Evolutionary conservation across 2,329 filamentous ascomycete species (phyloP).

Genomic region (Clarireedia homoeocarpa): DNA sequence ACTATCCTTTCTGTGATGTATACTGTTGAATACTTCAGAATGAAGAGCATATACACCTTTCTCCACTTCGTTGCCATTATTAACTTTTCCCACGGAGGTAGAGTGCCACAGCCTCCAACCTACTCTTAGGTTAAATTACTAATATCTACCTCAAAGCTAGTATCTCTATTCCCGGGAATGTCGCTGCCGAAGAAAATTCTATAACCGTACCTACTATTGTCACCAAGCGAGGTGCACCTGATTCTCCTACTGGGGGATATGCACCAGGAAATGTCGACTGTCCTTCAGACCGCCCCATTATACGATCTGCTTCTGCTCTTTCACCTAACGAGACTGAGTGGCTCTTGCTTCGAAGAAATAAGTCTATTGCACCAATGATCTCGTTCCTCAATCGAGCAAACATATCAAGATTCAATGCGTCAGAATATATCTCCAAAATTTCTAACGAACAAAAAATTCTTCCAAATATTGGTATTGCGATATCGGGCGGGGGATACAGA

Average conservation of each 20-base stretch:
- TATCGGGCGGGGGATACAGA: constrained; percentile 78
- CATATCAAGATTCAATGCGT: constrained; percentile 69
- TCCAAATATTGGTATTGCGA: constrained; percentile 66
- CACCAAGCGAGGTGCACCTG: constrained; percentile 23
- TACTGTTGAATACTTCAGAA: no score
- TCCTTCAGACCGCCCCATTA: constrained; percentile 56
- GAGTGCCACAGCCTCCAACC: no score
- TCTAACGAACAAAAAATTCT: constrained; percentile 46
- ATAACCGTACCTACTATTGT: not conserved
- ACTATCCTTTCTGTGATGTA: no score
- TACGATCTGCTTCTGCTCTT: constrained; percentile 55
- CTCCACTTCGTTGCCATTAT: no score
- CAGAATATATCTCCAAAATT: constrained; percentile 51
- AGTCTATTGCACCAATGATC: constrained; percentile 67
- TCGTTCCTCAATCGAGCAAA: constrained; percentile 63
- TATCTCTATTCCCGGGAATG: no score
- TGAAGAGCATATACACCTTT: no score
- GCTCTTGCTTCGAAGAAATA: constrained; percentile 62
- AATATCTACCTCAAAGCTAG: no score
- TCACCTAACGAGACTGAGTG: constrained; percentile 66
- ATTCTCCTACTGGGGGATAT: constrained; percentile 53
- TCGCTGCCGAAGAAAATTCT: no score
- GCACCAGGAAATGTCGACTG: constrained; percentile 60
- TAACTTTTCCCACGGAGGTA: no score
- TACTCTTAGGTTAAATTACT: no score